These are phyloP conservation scores for Aspergillus carlsbadensis DNA, from an alignment of 495 filamentous ascomycete species.

Conservation along the genomic window DNA sequence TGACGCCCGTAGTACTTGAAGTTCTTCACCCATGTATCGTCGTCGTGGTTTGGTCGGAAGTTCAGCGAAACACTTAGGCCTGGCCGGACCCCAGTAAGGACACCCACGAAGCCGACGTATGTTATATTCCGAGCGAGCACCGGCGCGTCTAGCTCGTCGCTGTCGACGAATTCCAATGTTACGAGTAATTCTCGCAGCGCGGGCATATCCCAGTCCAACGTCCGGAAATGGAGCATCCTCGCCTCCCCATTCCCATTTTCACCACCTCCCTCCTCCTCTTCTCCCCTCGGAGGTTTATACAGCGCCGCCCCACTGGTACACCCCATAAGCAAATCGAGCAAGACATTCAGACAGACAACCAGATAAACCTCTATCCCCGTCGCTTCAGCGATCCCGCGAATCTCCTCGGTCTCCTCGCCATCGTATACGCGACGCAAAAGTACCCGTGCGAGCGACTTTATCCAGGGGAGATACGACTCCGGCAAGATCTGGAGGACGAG, in stretches of 20 bases:
- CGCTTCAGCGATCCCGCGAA: conserved; percentile 54
- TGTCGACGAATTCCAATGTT: conserved; percentile 54
- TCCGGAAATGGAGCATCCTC: conserved; percentile 63
- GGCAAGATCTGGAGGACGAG: conserved; percentile 29
- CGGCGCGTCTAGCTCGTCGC: conserved; percentile 22
- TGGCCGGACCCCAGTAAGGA: conserved; percentile 57
- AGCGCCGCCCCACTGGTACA: conserved; percentile 60
- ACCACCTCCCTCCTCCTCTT: background rate
- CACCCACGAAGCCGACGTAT: conserved; percentile 64
- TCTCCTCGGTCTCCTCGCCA: conserved; percentile 59
- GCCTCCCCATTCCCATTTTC: conserved; percentile 11
- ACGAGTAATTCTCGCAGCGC: conserved; percentile 54
- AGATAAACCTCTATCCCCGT: conserved; percentile 58
- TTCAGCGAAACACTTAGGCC: conserved; percentile 63
- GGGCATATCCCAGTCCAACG: conserved; percentile 69
- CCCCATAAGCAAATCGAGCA: conserved; percentile 64
- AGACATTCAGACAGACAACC: conserved; percentile 59
- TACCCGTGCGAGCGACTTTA: conserved; percentile 40
- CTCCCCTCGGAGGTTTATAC: background rate
- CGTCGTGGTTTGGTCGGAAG: conserved; percentile 57
- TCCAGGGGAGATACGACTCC: conserved; percentile 20
- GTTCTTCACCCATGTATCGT: conserved; percentile 27
- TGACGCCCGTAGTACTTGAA: conserved; percentile 48
- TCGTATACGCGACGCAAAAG: conserved; percentile 50
- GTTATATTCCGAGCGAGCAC: conserved; percentile 58